Conservation (phyloP, 2,329 filamentous ascomycete species). For the Metarhizium album region DNA sequence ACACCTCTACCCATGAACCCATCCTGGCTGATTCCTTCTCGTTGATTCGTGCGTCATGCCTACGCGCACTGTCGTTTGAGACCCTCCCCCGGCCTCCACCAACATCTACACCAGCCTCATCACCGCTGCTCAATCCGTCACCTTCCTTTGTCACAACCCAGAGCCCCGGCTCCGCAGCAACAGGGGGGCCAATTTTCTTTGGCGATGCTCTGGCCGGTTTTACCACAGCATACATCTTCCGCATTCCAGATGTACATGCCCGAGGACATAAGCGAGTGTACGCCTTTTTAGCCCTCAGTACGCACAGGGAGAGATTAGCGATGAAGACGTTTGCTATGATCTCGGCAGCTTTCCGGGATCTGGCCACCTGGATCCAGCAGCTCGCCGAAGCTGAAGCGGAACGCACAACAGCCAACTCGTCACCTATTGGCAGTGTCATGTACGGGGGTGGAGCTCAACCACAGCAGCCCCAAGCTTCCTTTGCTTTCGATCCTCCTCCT, state of each 20-base stretch:
- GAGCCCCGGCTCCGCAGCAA: slow-evolving; percentile 41
- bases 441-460: slow-evolving; percentile 24
- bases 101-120: slow-evolving; percentile 27
- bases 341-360: slow-evolving; percentile 49
- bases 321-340: slow-evolving; percentile 57
- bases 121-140: slow-evolving; percentile 25
- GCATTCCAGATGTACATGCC: slow-evolving; percentile 56
- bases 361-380: slow-evolving; percentile 55
- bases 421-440: slow-evolving; percentile 27
- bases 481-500: slow-evolving; percentile 20
- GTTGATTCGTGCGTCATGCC: slow-evolving; percentile 54
- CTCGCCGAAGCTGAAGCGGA: slow-evolving; percentile 54
- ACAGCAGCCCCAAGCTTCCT: slow-evolving; percentile 15
- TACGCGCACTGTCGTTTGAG: slow-evolving; percentile 56
- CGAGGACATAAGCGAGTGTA: slow-evolving; percentile 60
- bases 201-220: slow-evolving; percentile 55
- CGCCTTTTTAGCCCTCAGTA: slow-evolving; percentile 54
- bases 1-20: slow-evolving; percentile 58
- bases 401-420: slow-evolving; percentile 36
- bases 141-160: slow-evolving; percentile 45
- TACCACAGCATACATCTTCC: slow-evolving; percentile 61
- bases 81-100: slow-evolving; percentile 48
- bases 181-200: slow-evolving; percentile 58
- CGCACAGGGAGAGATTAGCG: slow-evolving; percentile 51
- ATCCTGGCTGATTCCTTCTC: slow-evolving; percentile 51